Conservation (phyloP, 805 yeast species). For the Candida endomychidarum region DNA sequence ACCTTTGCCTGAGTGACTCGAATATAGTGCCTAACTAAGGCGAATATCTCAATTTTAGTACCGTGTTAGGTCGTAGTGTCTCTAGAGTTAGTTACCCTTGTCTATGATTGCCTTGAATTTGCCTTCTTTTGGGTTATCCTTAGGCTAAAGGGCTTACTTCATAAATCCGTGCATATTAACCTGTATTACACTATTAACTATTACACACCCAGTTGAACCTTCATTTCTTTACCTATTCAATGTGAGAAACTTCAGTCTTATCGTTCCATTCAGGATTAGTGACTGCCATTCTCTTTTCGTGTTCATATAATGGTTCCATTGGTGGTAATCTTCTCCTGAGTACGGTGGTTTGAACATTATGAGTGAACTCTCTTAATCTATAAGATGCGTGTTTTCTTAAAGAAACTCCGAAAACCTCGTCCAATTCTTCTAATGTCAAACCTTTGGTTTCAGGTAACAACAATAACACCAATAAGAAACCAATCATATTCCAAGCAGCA, state of each 20-base stretch:
- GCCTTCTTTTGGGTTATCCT: no score
- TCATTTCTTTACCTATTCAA: conserved; percentile 47
- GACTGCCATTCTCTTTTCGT: conserved; percentile 51
- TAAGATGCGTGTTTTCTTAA: conserved; percentile 50
- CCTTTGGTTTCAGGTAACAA: conserved; percentile 68
- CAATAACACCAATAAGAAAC: conserved; percentile 69
- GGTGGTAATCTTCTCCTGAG: conserved; percentile 43
- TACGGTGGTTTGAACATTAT: conserved; percentile 45
- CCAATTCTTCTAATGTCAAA: conserved; percentile 73
- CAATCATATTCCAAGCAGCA: conserved; percentile 79
- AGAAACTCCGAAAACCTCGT: conserved; percentile 66
- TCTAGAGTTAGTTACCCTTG: no score
- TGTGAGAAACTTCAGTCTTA: conserved; percentile 53
- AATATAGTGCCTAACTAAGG: no score
- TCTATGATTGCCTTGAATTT: no score
- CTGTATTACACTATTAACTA: not conserved
- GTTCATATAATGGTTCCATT: conserved; percentile 57
- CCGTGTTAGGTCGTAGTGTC: no score
- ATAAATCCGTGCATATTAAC: not conserved
- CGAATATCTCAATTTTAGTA: no score
- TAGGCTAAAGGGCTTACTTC: not conserved
- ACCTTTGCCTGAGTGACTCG: no score
- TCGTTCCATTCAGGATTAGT: conserved; percentile 64
- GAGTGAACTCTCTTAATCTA: conserved; percentile 30
- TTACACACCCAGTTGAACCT: no score